phyloP scores from a whole-genome alignment of 352 stramenopile species.

The Plasmopara muralis region DNA sequence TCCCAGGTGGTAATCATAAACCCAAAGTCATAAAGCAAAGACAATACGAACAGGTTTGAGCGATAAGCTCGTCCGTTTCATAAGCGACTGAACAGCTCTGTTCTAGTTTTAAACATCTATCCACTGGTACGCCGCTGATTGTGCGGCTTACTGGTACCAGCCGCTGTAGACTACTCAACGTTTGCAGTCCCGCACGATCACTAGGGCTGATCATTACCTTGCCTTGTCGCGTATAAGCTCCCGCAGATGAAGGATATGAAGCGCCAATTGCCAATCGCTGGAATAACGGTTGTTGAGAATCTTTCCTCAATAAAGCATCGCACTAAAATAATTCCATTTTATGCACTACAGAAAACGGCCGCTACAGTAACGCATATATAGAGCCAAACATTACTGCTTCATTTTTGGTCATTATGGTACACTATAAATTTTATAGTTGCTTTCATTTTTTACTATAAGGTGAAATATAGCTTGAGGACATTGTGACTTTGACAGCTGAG shows the following conservation, averaged over 20 bases:
- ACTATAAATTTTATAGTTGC: too few species aligned
- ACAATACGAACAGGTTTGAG: neutral
- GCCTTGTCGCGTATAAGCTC: neutral
- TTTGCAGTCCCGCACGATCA: neutral
- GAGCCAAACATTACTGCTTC: too few species aligned
- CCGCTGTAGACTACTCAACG: neutral
- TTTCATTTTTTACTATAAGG: too few species aligned
- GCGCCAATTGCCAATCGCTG: constrained; percentile 8
- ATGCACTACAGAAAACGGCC: neutral
- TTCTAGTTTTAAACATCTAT: neutral
- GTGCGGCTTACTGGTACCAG: too few species aligned
- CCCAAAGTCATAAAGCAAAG: neutral
- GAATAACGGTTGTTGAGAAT: constrained; percentile 1
- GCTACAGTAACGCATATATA: neutral
- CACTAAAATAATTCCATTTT: neutral
- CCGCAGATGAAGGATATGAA: neutral
- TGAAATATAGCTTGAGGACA: too few species aligned
- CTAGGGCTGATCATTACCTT: neutral
- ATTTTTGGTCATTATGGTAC: too few species aligned
- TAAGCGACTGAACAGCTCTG: neutral
- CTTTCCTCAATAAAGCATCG: neutral
- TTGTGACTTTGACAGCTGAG: too few species aligned
- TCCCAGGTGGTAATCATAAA: neutral
- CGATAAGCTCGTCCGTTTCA: neutral
- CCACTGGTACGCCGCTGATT: too few species aligned